These are phyloP conservation scores for Moesziomyces antarcticus DNA, from an alignment of 1,284 basidiomycete species.

Conservation along the genomic window DNA sequence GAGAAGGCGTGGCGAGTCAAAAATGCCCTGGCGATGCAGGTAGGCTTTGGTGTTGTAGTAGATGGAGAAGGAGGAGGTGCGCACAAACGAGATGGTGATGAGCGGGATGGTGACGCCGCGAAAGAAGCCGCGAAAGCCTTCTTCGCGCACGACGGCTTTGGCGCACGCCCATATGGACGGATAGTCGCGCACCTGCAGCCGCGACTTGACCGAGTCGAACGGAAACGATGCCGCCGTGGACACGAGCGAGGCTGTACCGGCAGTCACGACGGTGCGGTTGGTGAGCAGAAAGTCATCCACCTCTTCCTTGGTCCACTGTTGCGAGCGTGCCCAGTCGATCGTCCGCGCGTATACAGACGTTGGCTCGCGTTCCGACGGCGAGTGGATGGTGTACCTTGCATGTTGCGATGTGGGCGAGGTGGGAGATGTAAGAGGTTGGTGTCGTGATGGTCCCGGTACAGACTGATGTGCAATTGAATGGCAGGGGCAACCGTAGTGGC, in stretches of 20 bases:
- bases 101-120: conserved; percentile 84
- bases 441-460: conserved; percentile 35
- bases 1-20: conserved; percentile 30
- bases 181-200: conserved; percentile 66
- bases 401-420: not conserved
- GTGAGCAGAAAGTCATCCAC: conserved; percentile 48
- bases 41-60: conserved; percentile 88
- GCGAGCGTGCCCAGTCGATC: conserved; percentile 18
- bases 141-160: conserved; percentile 76
- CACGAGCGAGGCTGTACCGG: conserved; percentile 64
- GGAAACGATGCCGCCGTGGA: conserved; percentile 66
- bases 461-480: conserved; percentile 2
- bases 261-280: conserved; percentile 63
- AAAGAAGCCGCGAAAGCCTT: conserved; percentile 91
- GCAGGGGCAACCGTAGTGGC: conserved; percentile 38
- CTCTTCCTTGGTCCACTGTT: conserved; percentile 41
- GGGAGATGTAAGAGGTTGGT: not conserved
- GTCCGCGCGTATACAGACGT: conserved; percentile 20
- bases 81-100: conserved; percentile 94
- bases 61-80: conserved; percentile 90
- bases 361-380: not conserved
- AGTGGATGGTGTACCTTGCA: conserved; percentile 2
- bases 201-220: conserved; percentile 64
- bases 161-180: conserved; percentile 63
- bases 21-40: conserved; percentile 70